These are phyloP conservation scores for Uncinocarpus reesii DNA, from an alignment of 2,329 filamentous ascomycete species.

Conservation along the genomic window DNA sequence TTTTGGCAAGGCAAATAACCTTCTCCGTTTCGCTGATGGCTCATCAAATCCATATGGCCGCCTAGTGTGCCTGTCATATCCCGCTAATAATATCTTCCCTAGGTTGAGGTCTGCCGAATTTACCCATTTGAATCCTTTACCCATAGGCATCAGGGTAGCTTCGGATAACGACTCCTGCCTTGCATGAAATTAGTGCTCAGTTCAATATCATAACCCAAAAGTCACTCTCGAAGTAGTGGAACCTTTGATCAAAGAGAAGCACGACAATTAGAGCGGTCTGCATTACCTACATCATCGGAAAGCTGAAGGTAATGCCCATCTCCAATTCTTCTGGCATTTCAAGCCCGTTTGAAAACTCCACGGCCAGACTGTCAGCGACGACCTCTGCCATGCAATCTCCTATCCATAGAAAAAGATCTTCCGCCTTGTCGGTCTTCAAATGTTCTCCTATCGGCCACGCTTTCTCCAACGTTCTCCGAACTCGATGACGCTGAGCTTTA, in stretches of 20 bases:
- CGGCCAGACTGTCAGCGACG: slow-evolving; percentile 45
- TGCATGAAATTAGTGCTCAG: slow-evolving; percentile 16
- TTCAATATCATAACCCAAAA: not conserved
- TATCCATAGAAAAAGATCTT: slow-evolving; percentile 72
- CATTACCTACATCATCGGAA: slow-evolving; percentile 39
- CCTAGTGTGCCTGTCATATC: slow-evolving; percentile 44
- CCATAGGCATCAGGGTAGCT: slow-evolving; percentile 48
- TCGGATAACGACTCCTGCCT: slow-evolving; percentile 45
- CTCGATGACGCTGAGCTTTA: slow-evolving; percentile 39
- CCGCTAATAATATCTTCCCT: slow-evolving; percentile 44
- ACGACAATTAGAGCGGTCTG: slow-evolving; percentile 1
- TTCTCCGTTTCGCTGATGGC: slow-evolving; percentile 37
- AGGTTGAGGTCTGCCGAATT: slow-evolving; percentile 47
- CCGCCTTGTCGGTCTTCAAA: slow-evolving; percentile 55
- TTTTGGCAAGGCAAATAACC: slow-evolving; percentile 47
- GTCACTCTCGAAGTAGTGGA: not conserved
- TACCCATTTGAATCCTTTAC: slow-evolving; percentile 43
- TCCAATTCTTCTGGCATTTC: slow-evolving; percentile 36
- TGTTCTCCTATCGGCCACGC: slow-evolving; percentile 47
- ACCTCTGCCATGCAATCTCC: slow-evolving; percentile 66
- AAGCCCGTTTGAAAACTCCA: slow-evolving; percentile 30
- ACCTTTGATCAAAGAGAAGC: not conserved
- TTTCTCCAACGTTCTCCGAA: slow-evolving; percentile 40
- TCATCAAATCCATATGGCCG: slow-evolving; percentile 29
- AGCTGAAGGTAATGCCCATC: slow-evolving; percentile 43